phyloP scores from a whole-genome alignment of 495 filamentous ascomycete genomes.

The Xylaria castorea region DNA sequence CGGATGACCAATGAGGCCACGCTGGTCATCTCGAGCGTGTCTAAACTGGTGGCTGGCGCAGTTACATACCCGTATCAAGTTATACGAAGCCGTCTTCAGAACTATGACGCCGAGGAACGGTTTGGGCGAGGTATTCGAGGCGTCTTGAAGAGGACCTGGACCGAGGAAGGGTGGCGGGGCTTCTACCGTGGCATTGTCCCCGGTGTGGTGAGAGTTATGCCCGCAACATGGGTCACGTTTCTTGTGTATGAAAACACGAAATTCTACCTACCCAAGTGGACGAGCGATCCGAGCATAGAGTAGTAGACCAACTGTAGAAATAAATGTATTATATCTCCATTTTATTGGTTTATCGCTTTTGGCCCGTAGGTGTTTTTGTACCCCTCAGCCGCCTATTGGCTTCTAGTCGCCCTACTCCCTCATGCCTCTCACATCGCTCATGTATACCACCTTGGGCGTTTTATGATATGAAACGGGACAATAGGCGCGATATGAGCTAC shows the following conservation, averaged over 20 bases:
- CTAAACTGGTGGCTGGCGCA: constrained; percentile 85
- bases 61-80: constrained; percentile 96
- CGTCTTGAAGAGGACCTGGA: constrained; percentile 75
- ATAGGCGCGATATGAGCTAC: too few relatives aligned
- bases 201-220: constrained; percentile 85
- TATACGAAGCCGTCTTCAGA: constrained; percentile 84
- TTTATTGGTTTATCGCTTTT: background rate
- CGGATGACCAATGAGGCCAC: constrained; percentile 76
- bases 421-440: background rate
- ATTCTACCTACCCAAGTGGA: constrained; percentile 63
- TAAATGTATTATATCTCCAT: background rate
- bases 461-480: too few relatives aligned
- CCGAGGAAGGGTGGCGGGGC: constrained; percentile 76
- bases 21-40: constrained; percentile 75
- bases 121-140: constrained; percentile 75
- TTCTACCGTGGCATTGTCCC: constrained; percentile 95
- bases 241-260: constrained; percentile 95
- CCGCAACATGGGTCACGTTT: constrained; percentile 97
- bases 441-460: background rate
- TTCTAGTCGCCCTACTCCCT: background rate
- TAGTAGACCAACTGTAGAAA: background rate
- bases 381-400: background rate
- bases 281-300: constrained; percentile 8
- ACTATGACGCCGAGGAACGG: constrained; percentile 73
- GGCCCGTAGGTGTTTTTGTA: background rate